Percentiles rank a stretch among this genome's conserved stretches.
Conservation (phyloP, 257 asterid species). For the Nicotiana sylvestris region DNA sequence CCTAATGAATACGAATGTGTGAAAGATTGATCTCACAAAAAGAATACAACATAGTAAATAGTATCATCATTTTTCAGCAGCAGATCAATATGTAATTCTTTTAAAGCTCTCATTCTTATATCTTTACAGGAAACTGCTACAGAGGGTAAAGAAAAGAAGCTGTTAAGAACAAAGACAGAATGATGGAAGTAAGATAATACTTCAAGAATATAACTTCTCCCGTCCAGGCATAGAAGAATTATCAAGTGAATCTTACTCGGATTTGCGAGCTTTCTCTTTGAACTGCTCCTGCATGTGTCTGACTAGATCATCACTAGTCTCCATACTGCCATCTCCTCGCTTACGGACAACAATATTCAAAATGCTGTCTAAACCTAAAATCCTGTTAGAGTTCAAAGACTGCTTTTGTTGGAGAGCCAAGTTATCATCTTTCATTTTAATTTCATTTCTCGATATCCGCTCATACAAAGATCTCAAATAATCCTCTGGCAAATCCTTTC, state of each 20-base stretch:
- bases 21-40: neutral
- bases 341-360: conserved; percentile 84
- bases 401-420: conserved; percentile 82
- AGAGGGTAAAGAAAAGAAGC: neutral
- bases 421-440: conserved; percentile 96
- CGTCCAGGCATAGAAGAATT: conserved; percentile 15
- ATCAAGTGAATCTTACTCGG: conserved; percentile 68
- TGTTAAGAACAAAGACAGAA: neutral
- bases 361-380: conserved; percentile 81
- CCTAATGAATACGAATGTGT: neutral
- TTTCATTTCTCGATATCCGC: conserved; percentile 87
- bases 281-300: conserved; percentile 99
- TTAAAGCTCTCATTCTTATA: neutral
- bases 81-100: neutral
- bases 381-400: conserved; percentile 72
- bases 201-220: neutral
- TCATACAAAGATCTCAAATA: conserved; percentile 87
- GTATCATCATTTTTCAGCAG: neutral
- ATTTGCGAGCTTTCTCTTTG: conserved; percentile 98
- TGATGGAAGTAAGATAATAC: neutral
- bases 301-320: conserved; percentile 85
- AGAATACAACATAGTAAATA: neutral
- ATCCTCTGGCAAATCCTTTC: conserved; percentile 93
- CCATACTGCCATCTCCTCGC: conserved; percentile 85
- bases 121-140: neutral